Conservation (phyloP, 1,284 basidiomycete species). For the Boletus semigastroideus region DNA sequence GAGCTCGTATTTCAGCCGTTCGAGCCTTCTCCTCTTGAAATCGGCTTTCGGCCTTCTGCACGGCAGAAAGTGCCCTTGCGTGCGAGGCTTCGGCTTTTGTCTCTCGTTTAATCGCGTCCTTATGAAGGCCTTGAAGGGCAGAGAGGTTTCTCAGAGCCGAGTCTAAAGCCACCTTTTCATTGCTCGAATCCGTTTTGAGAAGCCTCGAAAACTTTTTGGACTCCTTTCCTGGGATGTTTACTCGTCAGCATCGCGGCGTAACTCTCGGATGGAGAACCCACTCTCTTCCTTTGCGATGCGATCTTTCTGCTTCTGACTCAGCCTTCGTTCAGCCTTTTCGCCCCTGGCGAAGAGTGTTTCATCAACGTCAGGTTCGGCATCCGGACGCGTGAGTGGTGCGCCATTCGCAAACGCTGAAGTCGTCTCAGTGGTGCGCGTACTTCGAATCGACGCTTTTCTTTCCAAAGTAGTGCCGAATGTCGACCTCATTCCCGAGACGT, state of each 20-base stretch:
- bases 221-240: constrained; percentile 21
- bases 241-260: background rate
- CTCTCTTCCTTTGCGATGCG: constrained; percentile 29
- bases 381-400: constrained; percentile 20
- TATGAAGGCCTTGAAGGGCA: constrained; percentile 32
- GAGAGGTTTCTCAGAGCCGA: constrained; percentile 29
- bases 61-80: constrained; percentile 26
- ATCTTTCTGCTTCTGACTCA: constrained; percentile 30
- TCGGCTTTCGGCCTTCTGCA: constrained; percentile 29
- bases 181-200: constrained; percentile 27
- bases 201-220: constrained; percentile 26
- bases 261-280: constrained; percentile 9
- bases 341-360: constrained; percentile 17
- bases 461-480: background rate
- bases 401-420: constrained; percentile 29
- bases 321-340: constrained; percentile 24
- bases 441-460: constrained; percentile 27
- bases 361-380: constrained; percentile 27
- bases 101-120: constrained; percentile 31
- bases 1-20: constrained; percentile 24
- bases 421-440: constrained; percentile 13
- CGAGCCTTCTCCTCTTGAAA: constrained; percentile 31
- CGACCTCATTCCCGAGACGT: background rate
- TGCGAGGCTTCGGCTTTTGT: constrained; percentile 24
- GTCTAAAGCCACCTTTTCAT: constrained; percentile 29